Base-by-base conservation (phyloP, 2,329 filamentous ascomycete species). In the Aspergillus carbonarius region DNA sequence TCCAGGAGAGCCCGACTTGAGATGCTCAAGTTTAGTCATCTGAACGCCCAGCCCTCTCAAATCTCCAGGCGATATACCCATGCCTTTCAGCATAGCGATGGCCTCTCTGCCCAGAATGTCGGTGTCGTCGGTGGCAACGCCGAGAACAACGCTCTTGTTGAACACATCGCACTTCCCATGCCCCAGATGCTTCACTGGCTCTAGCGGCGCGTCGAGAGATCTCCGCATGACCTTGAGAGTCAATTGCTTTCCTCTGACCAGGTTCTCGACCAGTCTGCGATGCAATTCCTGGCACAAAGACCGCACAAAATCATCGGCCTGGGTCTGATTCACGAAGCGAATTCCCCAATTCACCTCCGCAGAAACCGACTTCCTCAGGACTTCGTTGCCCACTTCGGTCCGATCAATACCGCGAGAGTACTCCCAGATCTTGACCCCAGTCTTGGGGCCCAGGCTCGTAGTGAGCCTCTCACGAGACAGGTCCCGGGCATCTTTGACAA, bases 271-370 rank as follows among this genome's bases (percentile, higher is more conserved):
- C 17, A 99, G 78, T 1, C 95, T 85, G 57, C 88, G 88, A 66
- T 93, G 88, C 6, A 99, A 78, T 74, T 99, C 95, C 57, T 88
- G 88, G 70, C 91, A 95, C 0, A 99, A 79, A 64, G 91, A 95
- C 61, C 86, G 80, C 30, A 98, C 83, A 72, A 99, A 99, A 63
- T 96, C 91, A 59, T 98, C 93, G 0, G 92, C 93, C 74, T 99
- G 93, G n/a, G 85, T 83, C 69, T 97, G 92, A 60, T 84, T 96
- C 65, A 95, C 86, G 71, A 99, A 99, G 5, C 95, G 88, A 57
- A 99, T 96, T 2, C 96, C 95, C 95, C 95, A 99, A 68, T 95
- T 99, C 62, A 99, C 92, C 72, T 99, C 95, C 1, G 93, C 93
- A 1, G 95, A 98, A 0, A 99, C 92, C 0, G 93, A 98, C 71